Evolutionary conservation across 1,139 yeast species (phyloP).

Genomic region (Kazachstania sp.): DNA sequence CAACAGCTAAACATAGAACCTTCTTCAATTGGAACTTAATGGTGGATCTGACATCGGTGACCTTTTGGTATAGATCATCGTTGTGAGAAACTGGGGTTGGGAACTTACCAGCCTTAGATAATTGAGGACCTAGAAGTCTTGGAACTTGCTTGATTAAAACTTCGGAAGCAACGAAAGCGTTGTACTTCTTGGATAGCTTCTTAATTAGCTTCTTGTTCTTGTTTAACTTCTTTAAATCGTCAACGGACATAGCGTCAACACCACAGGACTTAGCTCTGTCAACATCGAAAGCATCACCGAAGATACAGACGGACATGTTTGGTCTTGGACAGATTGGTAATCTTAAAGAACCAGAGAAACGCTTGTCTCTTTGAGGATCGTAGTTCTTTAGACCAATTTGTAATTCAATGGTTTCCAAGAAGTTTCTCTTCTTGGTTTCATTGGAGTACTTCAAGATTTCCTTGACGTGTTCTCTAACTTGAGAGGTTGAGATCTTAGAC

Average conservation of each 20-base stretch:
- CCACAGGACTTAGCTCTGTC: slow-evolving; percentile 99
- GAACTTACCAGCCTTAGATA: slow-evolving; percentile 99
- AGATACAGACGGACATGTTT: slow-evolving; percentile 99
- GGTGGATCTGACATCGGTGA: slow-evolving; percentile 97
- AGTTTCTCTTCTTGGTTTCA: slow-evolving; percentile 99
- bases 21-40: slow-evolving; percentile 99
- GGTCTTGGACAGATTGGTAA: slow-evolving; percentile 99
- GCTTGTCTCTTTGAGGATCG: slow-evolving; percentile 99
- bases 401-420: slow-evolving; percentile 99
- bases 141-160: slow-evolving; percentile 99
- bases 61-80: slow-evolving; percentile 95
- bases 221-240: slow-evolving; percentile 99
- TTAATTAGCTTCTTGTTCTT: slow-evolving; percentile 99
- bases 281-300: slow-evolving; percentile 99
- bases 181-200: slow-evolving; percentile 99
- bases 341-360: slow-evolving; percentile 99
- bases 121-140: slow-evolving; percentile 99
- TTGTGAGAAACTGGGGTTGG: slow-evolving; percentile 99
- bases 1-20: slow-evolving; percentile 87
- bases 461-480: slow-evolving; percentile 95
- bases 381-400: slow-evolving; percentile 99
- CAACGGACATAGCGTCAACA: slow-evolving; percentile 99
- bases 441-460: slow-evolving; percentile 82
- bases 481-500: slow-evolving; percentile 91
- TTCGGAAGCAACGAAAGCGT: slow-evolving; percentile 98